Base-by-base conservation (phyloP, 306 rosid genomes). In the Acmispon strigosus region DNA sequence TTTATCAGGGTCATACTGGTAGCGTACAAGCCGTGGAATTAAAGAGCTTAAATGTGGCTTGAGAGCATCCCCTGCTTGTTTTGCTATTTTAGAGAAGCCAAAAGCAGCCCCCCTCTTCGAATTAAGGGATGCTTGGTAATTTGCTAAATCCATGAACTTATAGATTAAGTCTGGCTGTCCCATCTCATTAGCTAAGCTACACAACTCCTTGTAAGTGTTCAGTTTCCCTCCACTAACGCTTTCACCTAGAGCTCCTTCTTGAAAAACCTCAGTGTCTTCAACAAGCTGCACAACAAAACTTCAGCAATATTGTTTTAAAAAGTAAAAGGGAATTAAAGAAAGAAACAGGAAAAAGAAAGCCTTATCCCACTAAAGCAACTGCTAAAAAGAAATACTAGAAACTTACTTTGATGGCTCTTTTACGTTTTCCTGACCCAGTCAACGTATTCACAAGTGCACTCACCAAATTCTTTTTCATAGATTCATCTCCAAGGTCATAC, bases 31-130 rank as follows among this genome's bases (percentile, higher is more conserved):
- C 80, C 98, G 86, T 32, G 98, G 98, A 79, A 94, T 89, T 75
- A 94, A 75, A 66, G 80, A 66, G 59, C 76, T 79, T 60, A 94
- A 60, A 80, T 89, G 90, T 72, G 98, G 98, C 79, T 89, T 83
- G 73, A 90, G 91, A 66, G 92, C 97, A 80, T 84, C 94, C 81
- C 96, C 98, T 11, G 98, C 92, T 70, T 88, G 98, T 84, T 87
- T 94, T 45, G 98, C 98, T 64, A 94, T 90, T 85, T 90, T 94
- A 42, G 98, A 90, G 85, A 94, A 94, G 69, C 98, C 98, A 82
- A 94, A 94, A 61, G 98, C 97, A 66, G 97, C 98, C 85, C 97
- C 98, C 78, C 96, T 87, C 82, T 94, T 90, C 1, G 97, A 94
- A 78, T 87, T 83, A 37, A 94, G 68, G 74, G 98, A 86, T 71